A percentile compares a stretch with the other conserved stretches of the same genome.
These are phyloP conservation scores for Sinapis alba DNA, from an alignment of 441 rosid species.

Conservation along the genomic window DNA sequence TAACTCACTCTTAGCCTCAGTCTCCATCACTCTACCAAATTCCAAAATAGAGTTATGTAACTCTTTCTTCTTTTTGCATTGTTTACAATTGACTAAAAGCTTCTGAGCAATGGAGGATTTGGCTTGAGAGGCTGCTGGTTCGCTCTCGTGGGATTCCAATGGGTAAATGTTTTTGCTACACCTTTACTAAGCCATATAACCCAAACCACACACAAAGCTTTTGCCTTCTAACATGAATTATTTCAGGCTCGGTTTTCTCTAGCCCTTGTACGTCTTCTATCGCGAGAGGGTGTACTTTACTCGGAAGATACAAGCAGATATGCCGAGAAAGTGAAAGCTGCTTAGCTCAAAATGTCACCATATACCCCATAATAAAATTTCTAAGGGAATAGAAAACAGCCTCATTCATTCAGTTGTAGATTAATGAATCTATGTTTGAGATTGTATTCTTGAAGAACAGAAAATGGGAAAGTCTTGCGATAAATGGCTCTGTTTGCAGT, in stretches of 20 bases:
- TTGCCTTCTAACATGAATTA: slow-evolving; percentile 11
- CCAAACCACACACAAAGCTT: background rate
- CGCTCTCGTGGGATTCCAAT: slow-evolving; percentile 73
- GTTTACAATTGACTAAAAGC: slow-evolving; percentile 40
- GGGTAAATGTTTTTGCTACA: slow-evolving; percentile 52
- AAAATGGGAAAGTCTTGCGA: slow-evolving; percentile 9
- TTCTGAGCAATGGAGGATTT: slow-evolving; percentile 57
- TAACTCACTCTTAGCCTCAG: background rate
- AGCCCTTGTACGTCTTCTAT: slow-evolving; percentile 66
- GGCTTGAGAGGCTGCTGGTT: slow-evolving; percentile 80
- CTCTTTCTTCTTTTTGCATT: background rate
- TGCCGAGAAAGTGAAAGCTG: slow-evolving; percentile 45
- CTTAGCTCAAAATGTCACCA: slow-evolving; percentile 31
- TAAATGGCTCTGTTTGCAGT: background rate
- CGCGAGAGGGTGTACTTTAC: slow-evolving; percentile 54
- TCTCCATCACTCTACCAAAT: slow-evolving; percentile 2
- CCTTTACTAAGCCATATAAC: slow-evolving; percentile 14
- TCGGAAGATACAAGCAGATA: slow-evolving; percentile 35
- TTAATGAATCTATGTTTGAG: background rate
- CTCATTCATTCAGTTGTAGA: slow-evolving; percentile 28
- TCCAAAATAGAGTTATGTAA: slow-evolving; percentile 11
- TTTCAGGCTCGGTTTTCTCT: slow-evolving; percentile 72
- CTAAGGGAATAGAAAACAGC: background rate
- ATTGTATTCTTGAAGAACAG: slow-evolving; percentile 24
- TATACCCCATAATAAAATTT: background rate